Evolutionary conservation across 768 basidiomycete genomes (phyloP).

Genomic region (Clitopilus passeckerianus): DNA sequence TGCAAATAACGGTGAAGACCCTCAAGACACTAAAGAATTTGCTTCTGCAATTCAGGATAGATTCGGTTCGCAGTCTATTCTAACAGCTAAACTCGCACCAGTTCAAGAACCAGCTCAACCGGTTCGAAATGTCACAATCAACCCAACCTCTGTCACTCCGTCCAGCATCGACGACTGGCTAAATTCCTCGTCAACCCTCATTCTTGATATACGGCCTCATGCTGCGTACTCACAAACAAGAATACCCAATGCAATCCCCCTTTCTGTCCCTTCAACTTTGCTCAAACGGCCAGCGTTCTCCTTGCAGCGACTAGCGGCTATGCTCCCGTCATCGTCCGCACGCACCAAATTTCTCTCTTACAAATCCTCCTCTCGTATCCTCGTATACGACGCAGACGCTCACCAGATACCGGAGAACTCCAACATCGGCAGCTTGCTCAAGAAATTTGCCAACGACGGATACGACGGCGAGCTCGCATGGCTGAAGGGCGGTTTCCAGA

Average conservation of each 20-base stretch:
- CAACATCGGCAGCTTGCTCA: constrained; percentile 68
- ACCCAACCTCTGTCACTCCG: constrained; percentile 20
- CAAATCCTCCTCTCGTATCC: constrained; percentile 53
- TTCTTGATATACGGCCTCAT: constrained; percentile 88
- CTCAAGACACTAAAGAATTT: background rate
- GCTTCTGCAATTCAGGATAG: background rate
- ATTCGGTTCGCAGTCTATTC: background rate
- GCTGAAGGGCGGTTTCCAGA: constrained; percentile 80
- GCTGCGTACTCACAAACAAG: constrained; percentile 66
- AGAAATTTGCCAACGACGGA: constrained; percentile 60
- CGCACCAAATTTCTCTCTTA: constrained; percentile 59
- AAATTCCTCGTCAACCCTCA: constrained; percentile 39
- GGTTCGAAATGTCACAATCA: constrained; percentile 2
- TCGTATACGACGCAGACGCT: constrained; percentile 87
- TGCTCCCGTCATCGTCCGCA: constrained; percentile 65
- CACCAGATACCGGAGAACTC: constrained; percentile 50
- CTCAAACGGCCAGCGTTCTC: constrained; percentile 89
- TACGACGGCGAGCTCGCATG: constrained; percentile 64
- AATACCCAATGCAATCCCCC: constrained; percentile 66
- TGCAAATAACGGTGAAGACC: background rate
- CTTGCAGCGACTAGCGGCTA: constrained; percentile 67
- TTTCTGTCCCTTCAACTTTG: constrained; percentile 91
- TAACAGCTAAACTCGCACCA: background rate
- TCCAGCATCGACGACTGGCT: constrained; percentile 24
- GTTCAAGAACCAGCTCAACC: background rate